Percentiles rank a stretch among this genome's conserved stretches.
Conservation (phyloP, 2,329 filamentous ascomycete genomes). For the Monilinia vaccinii-corymbosi region DNA sequence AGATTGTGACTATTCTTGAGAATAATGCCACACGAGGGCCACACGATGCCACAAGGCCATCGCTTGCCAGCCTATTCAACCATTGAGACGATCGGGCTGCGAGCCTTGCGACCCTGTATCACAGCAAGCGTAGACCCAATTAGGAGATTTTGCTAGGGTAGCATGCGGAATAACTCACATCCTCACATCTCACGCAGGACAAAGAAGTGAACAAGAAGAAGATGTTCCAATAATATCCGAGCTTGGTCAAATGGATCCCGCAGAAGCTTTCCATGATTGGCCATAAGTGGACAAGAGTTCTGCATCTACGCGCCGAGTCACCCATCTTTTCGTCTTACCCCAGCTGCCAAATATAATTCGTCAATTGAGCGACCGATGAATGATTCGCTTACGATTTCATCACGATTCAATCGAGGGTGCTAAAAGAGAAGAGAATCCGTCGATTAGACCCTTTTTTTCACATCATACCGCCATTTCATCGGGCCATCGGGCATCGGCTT, state of each 20-base stretch:
- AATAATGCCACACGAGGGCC: not conserved
- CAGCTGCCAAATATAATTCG: constrained; percentile 16
- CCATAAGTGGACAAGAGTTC: constrained; percentile 6
- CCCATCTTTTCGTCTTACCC: constrained; percentile 4
- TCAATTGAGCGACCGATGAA: constrained; percentile 10
- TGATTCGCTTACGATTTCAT: not conserved
- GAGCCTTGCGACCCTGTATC: not conserved
- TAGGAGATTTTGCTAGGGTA: not conserved
- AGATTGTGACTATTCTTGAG: constrained; percentile 22
- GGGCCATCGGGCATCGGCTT: not conserved
- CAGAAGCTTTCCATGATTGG: constrained; percentile 16
- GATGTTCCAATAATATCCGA: constrained; percentile 14
- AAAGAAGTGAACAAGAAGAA: not conserved
- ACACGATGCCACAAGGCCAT: constrained; percentile 1
- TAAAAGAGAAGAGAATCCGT: not conserved
- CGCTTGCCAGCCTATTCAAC: not conserved
- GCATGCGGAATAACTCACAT: not conserved
- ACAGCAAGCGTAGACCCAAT: constrained; percentile 3
- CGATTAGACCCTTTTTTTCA: constrained; percentile 3
- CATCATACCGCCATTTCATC: not conserved
- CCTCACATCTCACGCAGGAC: not conserved
- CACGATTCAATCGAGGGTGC: constrained; percentile 1
- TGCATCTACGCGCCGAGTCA: constrained; percentile 21
- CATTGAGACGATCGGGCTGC: constrained; percentile 2
- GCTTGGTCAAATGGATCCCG: constrained; percentile 8